Evolutionary conservation across 139 green algal genomes (phyloP), one percentile per base, ranked within the genome.

Genomic region (Chlamydomonas schloesseri): DNA sequence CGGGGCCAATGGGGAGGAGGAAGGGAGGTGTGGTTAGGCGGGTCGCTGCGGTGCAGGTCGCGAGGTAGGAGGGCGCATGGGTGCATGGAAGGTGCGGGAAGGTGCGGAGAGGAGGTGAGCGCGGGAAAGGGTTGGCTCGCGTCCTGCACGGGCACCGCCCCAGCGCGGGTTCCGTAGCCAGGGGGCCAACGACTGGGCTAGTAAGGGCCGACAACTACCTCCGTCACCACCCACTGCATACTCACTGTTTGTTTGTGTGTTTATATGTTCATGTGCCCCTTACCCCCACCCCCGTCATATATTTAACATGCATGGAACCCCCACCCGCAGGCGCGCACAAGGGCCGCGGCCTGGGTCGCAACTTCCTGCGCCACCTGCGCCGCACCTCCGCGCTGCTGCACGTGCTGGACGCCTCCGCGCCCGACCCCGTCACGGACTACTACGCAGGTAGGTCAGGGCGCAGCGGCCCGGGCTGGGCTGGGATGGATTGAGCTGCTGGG

Each of bases 351-450:
- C 90, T 98, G 37, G 96, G 96, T 13, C 91, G 94, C 37, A 96
- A 96, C 88, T 98, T 98, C 82, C 89, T 98, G 60, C 93, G 96
- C 23, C 96, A 98, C 89, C 90, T 98, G 71, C 88, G 94, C 10
- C 89, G 95, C 47, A 97, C 96, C 1, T 69, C 88, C 2, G 83
- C 92, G 79, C 75, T 98, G 60, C 81, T 98, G 71, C 95, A 98
- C 81, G 94, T 98, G 42, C 87, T 98, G 42, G 96, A 98, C 68
- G 94, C 84, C 0, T 87, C 93, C 42, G 80, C 90, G 50, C 81
- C 88, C 1, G 93, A 98, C 76, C 94, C 95, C 0, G 88, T 91
- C 15, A 83, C 79, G 0, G 97, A 98, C 88, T 98, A 98, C 87
- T 81, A 87, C 57, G 86, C 91, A 8, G 78, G 89, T 98, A 47